phyloP scores from a whole-genome alignment of 2,329 filamentous ascomycete species.

The Verticillium klebahnii region DNA sequence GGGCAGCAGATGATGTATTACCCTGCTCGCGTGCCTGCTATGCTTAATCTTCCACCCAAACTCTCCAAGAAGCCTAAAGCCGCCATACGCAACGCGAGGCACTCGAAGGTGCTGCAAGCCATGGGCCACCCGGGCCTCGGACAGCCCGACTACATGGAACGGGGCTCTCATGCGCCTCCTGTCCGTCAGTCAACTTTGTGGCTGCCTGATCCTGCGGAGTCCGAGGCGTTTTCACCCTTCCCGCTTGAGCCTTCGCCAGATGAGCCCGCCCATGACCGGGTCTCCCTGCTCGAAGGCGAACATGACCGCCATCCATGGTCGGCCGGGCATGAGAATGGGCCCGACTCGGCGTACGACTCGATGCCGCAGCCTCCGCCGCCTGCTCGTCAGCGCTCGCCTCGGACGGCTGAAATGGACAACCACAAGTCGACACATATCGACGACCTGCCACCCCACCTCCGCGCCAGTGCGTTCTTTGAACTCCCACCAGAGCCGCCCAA shows the following conservation, averaged over 20 bases:
- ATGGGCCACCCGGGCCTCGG: conserved; percentile 31
- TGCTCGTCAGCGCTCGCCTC: conserved; percentile 23
- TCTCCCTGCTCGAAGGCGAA: not conserved
- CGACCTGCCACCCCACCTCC: conserved; percentile 71
- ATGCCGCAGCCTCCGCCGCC: conserved; percentile 8
- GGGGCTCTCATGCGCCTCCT: conserved; percentile 8
- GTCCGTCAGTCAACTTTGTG: conserved; percentile 33
- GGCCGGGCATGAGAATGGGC: not conserved
- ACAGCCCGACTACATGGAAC: conserved; percentile 19
- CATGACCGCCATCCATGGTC: not conserved
- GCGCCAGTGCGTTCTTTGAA: conserved; percentile 91
- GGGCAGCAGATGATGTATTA: conserved; percentile 89
- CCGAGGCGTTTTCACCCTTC: conserved; percentile 23
- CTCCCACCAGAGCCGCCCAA: conserved; percentile 48
- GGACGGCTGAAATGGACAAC: conserved; percentile 21
- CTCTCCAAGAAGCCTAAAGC: conserved; percentile 70
- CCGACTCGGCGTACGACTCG: not conserved
- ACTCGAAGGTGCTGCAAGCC: conserved; percentile 66
- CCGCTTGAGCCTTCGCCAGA: conserved; percentile 6
- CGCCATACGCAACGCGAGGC: conserved; percentile 61
- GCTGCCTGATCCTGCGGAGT: conserved; percentile 42
- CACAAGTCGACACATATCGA: conserved; percentile 21
- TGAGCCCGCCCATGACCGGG: conserved; percentile 9
- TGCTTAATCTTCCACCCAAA: conserved; percentile 87
- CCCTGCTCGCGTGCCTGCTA: conserved; percentile 86